A percentile compares a stretch with the other conserved stretches of the same genome.
phyloP scores from a whole-genome alignment of 1,139 yeast genomes.

The Nakaseomyces nivariensis region DNA sequence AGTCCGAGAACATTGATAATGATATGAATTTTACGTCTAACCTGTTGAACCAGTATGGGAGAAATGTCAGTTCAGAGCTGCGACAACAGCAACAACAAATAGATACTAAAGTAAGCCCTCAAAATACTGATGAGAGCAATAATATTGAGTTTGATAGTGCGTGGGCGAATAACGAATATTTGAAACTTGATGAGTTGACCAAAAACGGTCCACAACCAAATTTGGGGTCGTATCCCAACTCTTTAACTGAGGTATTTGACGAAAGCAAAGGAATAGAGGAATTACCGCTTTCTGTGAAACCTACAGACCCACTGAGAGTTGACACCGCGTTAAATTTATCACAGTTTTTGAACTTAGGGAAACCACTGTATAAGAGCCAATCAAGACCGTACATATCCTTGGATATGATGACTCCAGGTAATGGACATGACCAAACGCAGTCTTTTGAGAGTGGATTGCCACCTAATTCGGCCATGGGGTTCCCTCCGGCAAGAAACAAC shows the following conservation, averaged over 20 bases:
- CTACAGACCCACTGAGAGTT: not conserved
- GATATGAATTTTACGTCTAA: too few relatives aligned
- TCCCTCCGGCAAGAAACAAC: not conserved
- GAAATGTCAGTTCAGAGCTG: not conserved
- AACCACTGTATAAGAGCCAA: slow-evolving; percentile 4
- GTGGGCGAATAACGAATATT: slow-evolving; percentile 43
- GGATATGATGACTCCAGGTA: slow-evolving; percentile 8
- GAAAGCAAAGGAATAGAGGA: not conserved
- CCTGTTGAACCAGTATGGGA: too few relatives aligned
- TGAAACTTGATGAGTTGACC: slow-evolving; percentile 45
- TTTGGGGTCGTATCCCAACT: not conserved
- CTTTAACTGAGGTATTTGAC: not conserved
- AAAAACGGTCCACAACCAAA: not conserved
- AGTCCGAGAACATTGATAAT: too few relatives aligned
- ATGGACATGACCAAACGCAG: not conserved
- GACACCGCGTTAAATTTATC: not conserved
- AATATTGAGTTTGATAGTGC: slow-evolving; percentile 14
- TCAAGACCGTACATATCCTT: slow-evolving; percentile 19
- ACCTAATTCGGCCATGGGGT: not conserved
- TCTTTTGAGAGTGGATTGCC: not conserved
- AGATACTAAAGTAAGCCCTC: not conserved
- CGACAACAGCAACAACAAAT: not conserved
- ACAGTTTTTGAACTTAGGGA: not conserved
- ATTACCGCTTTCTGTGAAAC: not conserved
- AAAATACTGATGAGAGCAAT: not conserved